These are phyloP conservation scores for Chlamydomonas incerta DNA, from an alignment of 139 green algal species.

Conservation along the genomic window DNA sequence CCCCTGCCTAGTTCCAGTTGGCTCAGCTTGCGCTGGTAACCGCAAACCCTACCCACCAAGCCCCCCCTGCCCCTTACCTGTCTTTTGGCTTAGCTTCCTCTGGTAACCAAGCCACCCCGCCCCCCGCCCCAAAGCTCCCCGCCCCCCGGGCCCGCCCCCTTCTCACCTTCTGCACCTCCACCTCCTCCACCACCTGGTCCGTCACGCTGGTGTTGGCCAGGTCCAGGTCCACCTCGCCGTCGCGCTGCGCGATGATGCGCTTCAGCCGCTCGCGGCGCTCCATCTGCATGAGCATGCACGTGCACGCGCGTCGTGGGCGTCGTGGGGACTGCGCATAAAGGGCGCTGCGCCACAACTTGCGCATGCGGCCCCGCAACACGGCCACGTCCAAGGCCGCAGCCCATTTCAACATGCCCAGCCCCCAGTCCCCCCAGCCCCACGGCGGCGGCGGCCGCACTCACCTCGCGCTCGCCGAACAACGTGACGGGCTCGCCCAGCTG, in stretches of 20 bases:
- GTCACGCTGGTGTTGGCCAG: slow-evolving; percentile 39
- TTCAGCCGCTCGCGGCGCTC: slow-evolving; percentile 93
- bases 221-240: slow-evolving; percentile 60
- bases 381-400: neutral
- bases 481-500: slow-evolving; percentile 91
- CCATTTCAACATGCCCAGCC: no score
- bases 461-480: slow-evolving; percentile 95
- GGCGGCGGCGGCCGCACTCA: no score
- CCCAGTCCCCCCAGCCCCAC: neutral
- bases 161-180: slow-evolving; percentile 44
- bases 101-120: no score
- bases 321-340: no score
- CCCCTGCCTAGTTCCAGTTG: no score
- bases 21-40: no score
- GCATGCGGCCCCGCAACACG: no score
- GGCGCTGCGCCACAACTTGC: no score
- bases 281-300: slow-evolving; percentile 78
- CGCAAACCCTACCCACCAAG: no score
- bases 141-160: neutral
- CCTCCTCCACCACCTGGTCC: slow-evolving; percentile 64
- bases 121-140: neutral
- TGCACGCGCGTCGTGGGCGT: no score
- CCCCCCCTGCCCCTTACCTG: no score
- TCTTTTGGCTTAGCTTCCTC: no score
- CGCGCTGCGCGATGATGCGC: slow-evolving; percentile 78